A percentile compares a stretch with the other conserved stretches of the same genome.
Conservation (phyloP, 78 protist genomes). For the Protostelium mycophagum region DNA sequence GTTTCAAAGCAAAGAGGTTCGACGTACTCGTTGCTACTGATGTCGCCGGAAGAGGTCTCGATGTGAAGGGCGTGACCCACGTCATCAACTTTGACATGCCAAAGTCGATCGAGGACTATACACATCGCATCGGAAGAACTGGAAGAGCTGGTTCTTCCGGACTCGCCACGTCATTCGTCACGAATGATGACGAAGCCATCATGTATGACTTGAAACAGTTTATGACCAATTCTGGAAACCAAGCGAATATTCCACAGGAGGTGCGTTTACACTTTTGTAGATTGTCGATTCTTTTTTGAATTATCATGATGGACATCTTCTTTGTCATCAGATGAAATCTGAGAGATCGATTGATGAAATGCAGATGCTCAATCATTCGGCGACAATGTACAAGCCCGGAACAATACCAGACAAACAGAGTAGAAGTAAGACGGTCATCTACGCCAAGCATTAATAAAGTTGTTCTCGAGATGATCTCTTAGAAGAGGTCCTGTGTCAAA, state of each 20-base stretch:
- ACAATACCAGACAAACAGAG: constrained; percentile 14
- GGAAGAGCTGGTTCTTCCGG: constrained; percentile 96
- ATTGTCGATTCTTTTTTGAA: too few species aligned
- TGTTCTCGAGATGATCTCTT: too few species aligned
- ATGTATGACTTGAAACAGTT: constrained; percentile 71
- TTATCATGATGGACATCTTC: too few species aligned
- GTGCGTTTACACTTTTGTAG: too few species aligned
- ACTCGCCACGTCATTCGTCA: constrained; percentile 78
- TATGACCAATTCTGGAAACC: constrained; percentile 23
- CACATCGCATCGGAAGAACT: constrained; percentile 93
- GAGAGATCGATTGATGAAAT: too few species aligned
- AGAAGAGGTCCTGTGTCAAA: too few species aligned
- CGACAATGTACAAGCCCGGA: constrained; percentile 36
- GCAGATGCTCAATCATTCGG: constrained; percentile 35
- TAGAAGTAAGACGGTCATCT: constrained; percentile 39
- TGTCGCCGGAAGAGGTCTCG: constrained; percentile 83
- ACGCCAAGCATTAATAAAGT: constrained; percentile 3
- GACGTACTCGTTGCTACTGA: constrained; percentile 79
- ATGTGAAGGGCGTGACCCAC: constrained; percentile 79
- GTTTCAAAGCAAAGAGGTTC: constrained; percentile 27
- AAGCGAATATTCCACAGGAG: constrained; percentile 35
- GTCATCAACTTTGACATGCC: constrained; percentile 96
- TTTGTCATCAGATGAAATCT: too few species aligned
- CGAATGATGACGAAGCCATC: constrained; percentile 68
- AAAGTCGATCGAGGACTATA: constrained; percentile 61